Evolutionary conservation across 139 green algal species (phyloP).

Genomic region (Coelastrella sp.): DNA sequence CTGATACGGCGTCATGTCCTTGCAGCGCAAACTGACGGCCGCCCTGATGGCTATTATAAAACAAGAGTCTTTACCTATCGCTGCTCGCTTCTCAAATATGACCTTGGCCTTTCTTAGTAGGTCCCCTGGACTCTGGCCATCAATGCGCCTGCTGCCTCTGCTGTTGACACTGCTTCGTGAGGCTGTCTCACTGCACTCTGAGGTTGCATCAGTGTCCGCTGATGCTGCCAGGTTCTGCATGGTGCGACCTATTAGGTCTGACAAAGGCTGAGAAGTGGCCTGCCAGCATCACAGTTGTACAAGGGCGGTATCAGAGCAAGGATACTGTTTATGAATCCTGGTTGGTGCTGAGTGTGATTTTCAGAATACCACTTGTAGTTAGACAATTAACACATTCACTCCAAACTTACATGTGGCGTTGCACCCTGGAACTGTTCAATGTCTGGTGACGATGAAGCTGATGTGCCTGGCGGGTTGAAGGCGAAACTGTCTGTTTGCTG

Average conservation of each 20-base stretch:
- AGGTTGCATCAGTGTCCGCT: background rate
- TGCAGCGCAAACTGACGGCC: too few relatives aligned
- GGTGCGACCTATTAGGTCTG: background rate
- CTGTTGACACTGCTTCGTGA: background rate
- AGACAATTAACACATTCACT: background rate
- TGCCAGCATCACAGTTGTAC: background rate
- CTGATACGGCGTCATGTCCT: too few relatives aligned
- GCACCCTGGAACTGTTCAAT: background rate
- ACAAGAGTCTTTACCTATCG: background rate
- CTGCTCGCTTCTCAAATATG: slow-evolving; percentile 18
- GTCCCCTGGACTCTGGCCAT: slow-evolving; percentile 7
- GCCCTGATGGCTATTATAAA: background rate
- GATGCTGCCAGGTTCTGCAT: background rate
- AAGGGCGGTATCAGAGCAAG: too few relatives aligned
- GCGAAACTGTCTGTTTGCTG: slow-evolving; percentile 8
- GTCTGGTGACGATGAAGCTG: background rate
- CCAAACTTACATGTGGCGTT: background rate
- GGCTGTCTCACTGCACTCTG: background rate
- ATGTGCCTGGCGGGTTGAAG: background rate
- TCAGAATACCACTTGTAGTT: background rate
- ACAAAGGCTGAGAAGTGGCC: background rate
- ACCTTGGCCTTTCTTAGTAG: slow-evolving; percentile 25
- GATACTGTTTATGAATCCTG: too few relatives aligned
- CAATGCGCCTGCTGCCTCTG: background rate
- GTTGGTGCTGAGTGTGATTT: too few relatives aligned